Evolutionary conservation across 176 grass and related monocot species (phyloP).

Genomic region (Ensete ventricosum): DNA sequence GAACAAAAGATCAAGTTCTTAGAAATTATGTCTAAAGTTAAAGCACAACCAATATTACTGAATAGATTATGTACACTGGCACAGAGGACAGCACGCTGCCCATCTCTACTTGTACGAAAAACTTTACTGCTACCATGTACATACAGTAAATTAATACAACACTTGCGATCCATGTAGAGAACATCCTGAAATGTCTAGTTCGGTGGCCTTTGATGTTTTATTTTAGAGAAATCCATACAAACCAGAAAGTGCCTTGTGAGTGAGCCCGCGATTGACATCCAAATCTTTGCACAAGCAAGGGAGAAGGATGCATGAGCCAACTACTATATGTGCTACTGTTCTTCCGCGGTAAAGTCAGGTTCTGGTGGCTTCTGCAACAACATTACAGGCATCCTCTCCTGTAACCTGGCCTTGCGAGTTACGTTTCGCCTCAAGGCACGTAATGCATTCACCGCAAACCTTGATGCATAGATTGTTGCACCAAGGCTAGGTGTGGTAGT

Average conservation of each 20-base stretch:
- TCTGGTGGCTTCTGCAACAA: constrained; percentile 23
- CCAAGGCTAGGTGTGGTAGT: constrained; percentile 9
- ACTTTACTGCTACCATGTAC: too few species aligned
- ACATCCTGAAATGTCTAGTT: too few species aligned
- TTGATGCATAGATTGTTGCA: constrained; percentile 19
- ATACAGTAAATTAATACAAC: too few species aligned
- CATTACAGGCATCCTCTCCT: constrained; percentile 22
- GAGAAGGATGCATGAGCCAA: neutral
- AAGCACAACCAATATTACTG: too few species aligned
- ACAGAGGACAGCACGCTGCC: too few species aligned
- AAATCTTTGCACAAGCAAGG: neutral
- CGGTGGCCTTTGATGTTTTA: too few species aligned
- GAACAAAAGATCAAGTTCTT: too few species aligned
- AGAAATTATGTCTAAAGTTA: too few species aligned
- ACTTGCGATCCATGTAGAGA: too few species aligned
- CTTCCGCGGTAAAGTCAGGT: constrained; percentile 20
- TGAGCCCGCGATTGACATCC: too few species aligned
- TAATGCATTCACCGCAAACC: constrained; percentile 13
- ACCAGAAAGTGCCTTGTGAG: neutral
- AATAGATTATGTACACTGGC: too few species aligned
- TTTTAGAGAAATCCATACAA: neutral
- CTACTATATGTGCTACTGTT: neutral
- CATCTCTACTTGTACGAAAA: too few species aligned
- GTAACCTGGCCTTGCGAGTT: constrained; percentile 11
- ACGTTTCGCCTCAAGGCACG: constrained; percentile 11